Percentiles rank a stretch among this genome's conserved stretches.
phyloP scores from a whole-genome alignment of 345 rosid genomes.

The Clausena lansium region DNA sequence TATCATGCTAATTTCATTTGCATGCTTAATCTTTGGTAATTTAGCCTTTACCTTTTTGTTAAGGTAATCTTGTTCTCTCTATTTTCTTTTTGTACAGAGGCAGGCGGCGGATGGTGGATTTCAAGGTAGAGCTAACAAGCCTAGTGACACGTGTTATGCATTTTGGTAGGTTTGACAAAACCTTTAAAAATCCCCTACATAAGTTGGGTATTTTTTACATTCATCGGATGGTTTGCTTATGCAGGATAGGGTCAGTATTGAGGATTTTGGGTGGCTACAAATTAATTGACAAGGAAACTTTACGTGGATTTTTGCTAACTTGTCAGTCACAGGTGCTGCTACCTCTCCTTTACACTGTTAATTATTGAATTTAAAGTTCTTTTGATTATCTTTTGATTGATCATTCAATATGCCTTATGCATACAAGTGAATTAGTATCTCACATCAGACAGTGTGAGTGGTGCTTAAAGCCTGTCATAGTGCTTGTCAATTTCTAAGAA shows the following conservation, averaged over 20 bases:
- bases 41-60: neutral
- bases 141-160: conserved; percentile 95
- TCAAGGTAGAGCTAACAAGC: conserved; percentile 87
- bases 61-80: neutral
- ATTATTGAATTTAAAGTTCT: neutral
- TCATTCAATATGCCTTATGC: conserved; percentile 6
- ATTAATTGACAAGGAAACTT: conserved; percentile 51
- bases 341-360: conserved; percentile 12
- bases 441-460: neutral
- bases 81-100: conserved; percentile 43
- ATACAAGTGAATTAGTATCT: neutral
- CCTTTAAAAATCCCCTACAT: neutral
- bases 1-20: neutral
- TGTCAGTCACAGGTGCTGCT: conserved; percentile 78
- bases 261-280: conserved; percentile 64
- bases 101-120: conserved; percentile 86
- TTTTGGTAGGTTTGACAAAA: conserved; percentile 61
- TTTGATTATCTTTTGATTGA: neutral
- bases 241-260: conserved; percentile 79
- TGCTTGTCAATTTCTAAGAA: neutral
- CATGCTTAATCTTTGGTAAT: neutral
- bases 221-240: conserved; percentile 15
- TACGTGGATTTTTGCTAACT: conserved; percentile 58
- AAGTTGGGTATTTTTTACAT: conserved; percentile 10
- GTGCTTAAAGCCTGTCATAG: neutral